These are phyloP conservation scores for Ophiostoma sp. DNA, from an alignment of 2,329 filamentous ascomycete genomes.

Conservation along the genomic window DNA sequence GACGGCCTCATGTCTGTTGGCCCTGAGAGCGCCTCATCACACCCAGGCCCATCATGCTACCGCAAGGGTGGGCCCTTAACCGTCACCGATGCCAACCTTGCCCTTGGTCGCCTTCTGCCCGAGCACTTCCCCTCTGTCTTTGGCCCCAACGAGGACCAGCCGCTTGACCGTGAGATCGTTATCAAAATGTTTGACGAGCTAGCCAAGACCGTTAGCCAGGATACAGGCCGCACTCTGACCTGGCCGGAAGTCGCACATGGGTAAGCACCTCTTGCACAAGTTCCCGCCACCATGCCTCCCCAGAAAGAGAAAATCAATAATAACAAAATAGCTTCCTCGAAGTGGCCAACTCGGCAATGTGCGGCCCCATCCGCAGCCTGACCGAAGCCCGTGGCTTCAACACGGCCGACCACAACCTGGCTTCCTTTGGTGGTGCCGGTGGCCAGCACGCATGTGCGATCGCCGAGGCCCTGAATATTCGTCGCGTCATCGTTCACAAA, in stretches of 20 bases:
- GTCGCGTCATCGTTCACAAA: constrained; percentile 75
- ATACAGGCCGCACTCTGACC: constrained; percentile 37
- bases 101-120: constrained; percentile 50
- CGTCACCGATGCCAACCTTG: constrained; percentile 60
- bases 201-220: constrained; percentile 65
- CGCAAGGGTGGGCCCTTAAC: constrained; percentile 45
- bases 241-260: constrained; percentile 54
- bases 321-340: constrained; percentile 44
- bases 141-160: constrained; percentile 56
- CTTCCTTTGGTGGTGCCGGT: constrained; percentile 86
- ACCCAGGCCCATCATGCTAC: constrained; percentile 63
- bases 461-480: constrained; percentile 74
- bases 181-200: constrained; percentile 82
- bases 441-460: constrained; percentile 88
- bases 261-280: constrained; percentile 30
- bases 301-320: too few species aligned
- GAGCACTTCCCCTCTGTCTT: constrained; percentile 65
- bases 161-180: constrained; percentile 67
- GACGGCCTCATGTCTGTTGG: constrained; percentile 83
- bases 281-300: too few species aligned
- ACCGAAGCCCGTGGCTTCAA: constrained; percentile 93
- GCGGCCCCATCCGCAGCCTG: constrained; percentile 74
- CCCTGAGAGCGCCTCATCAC: constrained; percentile 70
- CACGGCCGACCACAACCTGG: constrained; percentile 77
- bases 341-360: constrained; percentile 67